Evolutionary conservation across 495 filamentous ascomycete species (phyloP).

Genomic region (Podospora tetraspora): DNA sequence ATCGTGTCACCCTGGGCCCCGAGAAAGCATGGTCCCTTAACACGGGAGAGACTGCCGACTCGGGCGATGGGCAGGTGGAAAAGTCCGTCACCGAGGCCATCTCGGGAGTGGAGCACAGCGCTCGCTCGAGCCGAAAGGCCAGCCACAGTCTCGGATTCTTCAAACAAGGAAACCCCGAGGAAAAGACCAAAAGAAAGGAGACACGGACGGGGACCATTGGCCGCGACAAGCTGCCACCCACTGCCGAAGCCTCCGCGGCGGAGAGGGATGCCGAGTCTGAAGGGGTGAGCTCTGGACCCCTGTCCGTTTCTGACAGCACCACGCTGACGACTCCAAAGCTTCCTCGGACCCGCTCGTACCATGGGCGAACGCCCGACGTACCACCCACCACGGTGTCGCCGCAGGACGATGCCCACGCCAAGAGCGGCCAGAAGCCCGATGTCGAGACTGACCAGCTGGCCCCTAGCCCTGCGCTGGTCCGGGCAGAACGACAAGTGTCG

Average conservation of each 20-base stretch:
- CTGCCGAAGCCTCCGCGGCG: constrained; percentile 16
- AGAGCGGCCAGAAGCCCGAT: neutral
- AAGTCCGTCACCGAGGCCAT: constrained; percentile 79
- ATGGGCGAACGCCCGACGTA: constrained; percentile 18
- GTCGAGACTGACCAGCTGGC: constrained; percentile 7
- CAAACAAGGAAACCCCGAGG: constrained; percentile 73
- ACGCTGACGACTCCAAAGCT: neutral
- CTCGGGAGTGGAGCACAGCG: constrained; percentile 68
- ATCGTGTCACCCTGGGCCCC: constrained; percentile 37
- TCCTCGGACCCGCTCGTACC: constrained; percentile 11
- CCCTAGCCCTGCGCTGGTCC: constrained; percentile 3
- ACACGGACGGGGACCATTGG: constrained; percentile 22
- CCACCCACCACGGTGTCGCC: constrained; percentile 13
- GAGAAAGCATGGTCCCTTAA: constrained; percentile 56
- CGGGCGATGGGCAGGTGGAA: constrained; percentile 57
- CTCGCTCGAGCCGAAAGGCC: constrained; percentile 77
- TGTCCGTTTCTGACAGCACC: constrained; percentile 1
- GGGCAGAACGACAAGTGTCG: constrained; percentile 7
- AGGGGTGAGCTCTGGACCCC: neutral
- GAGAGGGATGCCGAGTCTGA: constrained; percentile 6
- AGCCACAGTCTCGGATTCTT: constrained; percentile 90
- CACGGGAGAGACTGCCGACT: constrained; percentile 33
- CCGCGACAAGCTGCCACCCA: constrained; percentile 31
- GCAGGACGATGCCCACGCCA: constrained; percentile 17
- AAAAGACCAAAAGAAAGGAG: constrained; percentile 44